These are phyloP conservation scores for Salvia splendens DNA, from an alignment of 257 asterid genomes.

Conservation along the genomic window DNA sequence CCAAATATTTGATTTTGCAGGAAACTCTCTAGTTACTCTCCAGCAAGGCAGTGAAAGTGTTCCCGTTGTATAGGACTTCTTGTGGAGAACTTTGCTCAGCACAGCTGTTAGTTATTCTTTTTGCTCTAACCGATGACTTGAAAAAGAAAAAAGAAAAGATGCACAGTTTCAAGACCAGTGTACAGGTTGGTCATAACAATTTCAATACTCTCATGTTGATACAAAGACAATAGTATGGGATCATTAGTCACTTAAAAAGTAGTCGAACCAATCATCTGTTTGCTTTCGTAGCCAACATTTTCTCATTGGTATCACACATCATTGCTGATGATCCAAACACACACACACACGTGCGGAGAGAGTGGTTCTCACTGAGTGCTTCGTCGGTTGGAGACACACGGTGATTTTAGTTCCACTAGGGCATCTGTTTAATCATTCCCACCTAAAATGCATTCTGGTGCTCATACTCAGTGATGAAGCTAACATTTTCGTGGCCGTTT, in stretches of 20 bases:
- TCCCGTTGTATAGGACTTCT: constrained; percentile 47
- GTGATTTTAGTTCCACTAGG: no score
- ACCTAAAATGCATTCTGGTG: no score
- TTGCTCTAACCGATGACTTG: constrained; percentile 35
- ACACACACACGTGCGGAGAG: no score
- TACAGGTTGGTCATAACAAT: constrained; percentile 24
- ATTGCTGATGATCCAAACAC: background rate
- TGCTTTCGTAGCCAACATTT: constrained; percentile 6
- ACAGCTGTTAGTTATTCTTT: constrained; percentile 19
- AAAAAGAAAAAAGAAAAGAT: constrained; percentile 15
- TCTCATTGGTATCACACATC: background rate
- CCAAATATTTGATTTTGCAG: constrained; percentile 33
- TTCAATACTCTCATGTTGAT: constrained; percentile 20
- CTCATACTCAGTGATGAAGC: no score
- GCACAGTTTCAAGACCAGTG: constrained; percentile 10
- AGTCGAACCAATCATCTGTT: background rate
- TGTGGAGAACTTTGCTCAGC: constrained; percentile 38
- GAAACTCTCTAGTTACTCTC: constrained; percentile 38
- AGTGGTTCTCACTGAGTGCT: no score
- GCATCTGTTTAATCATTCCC: no score
- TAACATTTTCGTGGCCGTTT: no score
- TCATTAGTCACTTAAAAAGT: background rate
- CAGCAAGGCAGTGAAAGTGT: constrained; percentile 47
- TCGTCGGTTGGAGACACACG: no score
- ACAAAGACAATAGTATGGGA: constrained; percentile 3